These are phyloP conservation scores for Candida schatavii DNA, from an alignment of 805 yeast genomes.

Conservation along the genomic window DNA sequence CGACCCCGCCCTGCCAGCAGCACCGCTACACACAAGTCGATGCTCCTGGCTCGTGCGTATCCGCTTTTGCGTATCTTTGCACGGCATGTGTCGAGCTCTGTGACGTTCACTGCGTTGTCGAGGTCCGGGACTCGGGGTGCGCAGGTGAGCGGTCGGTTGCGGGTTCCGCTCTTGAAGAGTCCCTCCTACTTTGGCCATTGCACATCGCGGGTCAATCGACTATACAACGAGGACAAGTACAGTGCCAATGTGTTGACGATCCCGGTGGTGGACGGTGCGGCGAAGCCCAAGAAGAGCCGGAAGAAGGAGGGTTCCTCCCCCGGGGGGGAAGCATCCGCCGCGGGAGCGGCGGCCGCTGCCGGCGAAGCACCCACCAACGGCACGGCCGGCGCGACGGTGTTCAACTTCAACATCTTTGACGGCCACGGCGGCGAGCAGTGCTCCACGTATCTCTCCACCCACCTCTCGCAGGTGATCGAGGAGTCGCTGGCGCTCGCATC, in stretches of 20 bases:
- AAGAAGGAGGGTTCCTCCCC: not conserved
- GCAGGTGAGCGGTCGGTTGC: conserved; percentile 28
- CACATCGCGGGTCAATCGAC: conserved; percentile 70
- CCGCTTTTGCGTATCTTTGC: not conserved
- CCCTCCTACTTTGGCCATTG: conserved; percentile 80
- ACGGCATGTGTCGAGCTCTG: conserved; percentile 15
- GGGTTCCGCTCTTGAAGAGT: conserved; percentile 57
- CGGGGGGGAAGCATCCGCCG: not conserved
- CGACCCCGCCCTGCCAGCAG: too few species aligned
- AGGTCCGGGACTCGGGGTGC: conserved; percentile 9
- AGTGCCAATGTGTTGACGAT: conserved; percentile 56
- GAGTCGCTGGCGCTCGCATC: conserved; percentile 24
- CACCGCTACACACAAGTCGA: too few species aligned
- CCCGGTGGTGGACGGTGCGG: conserved; percentile 10
- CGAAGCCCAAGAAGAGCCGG: not conserved
- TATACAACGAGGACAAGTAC: conserved; percentile 78
- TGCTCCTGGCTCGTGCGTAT: too few species aligned
- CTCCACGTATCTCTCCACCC: conserved; percentile 53
- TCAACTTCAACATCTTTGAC: conserved; percentile 78
- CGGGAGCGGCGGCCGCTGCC: not conserved
- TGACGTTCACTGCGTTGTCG: conserved; percentile 29
- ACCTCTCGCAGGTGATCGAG: conserved; percentile 56
- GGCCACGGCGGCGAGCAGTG: conserved; percentile 93
- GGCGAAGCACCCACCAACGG: conserved; percentile 1
- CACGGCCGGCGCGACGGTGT: conserved; percentile 28